phyloP scores from a whole-genome alignment of 441 rosid species.

The Raphanus hybrid region DNA sequence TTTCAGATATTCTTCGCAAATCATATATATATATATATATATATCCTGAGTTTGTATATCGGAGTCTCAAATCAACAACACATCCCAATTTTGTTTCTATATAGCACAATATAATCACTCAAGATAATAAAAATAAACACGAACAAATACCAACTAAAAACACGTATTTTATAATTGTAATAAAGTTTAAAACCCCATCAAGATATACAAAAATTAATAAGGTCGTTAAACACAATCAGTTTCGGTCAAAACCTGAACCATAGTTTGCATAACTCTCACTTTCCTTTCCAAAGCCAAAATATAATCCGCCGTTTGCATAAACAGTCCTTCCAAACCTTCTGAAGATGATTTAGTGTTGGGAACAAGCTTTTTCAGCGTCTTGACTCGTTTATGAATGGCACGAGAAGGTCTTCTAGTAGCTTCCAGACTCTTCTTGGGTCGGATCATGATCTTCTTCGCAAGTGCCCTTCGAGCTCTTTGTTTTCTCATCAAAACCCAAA shows the following conservation, averaged over 20 bases:
- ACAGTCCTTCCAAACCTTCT: constrained; percentile 66
- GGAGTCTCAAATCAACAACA: constrained; percentile 8
- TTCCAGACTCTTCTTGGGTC: constrained; percentile 41
- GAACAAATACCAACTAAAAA: constrained; percentile 5
- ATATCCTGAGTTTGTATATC: neutral
- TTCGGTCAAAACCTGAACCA: constrained; percentile 69
- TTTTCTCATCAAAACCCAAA: constrained; percentile 43
- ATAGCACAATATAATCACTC: constrained; percentile 17
- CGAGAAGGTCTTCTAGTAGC: constrained; percentile 41
- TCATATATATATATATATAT: neutral
- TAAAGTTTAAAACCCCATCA: neutral
- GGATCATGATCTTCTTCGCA: constrained; percentile 48
- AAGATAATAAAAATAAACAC: constrained; percentile 20
- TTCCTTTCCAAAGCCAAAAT: constrained; percentile 74
- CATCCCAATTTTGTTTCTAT: constrained; percentile 10
- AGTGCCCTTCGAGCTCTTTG: constrained; percentile 48
- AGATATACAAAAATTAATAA: constrained; percentile 32
- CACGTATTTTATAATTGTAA: neutral
- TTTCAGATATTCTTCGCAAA: neutral
- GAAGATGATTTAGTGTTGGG: constrained; percentile 56
- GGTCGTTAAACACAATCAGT: constrained; percentile 39
- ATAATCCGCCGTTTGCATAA: constrained; percentile 80
- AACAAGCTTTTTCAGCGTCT: constrained; percentile 65
- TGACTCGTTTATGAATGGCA: constrained; percentile 54
- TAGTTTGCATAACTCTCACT: constrained; percentile 70